Percentiles rank a stretch among this genome's conserved stretches.
Evolutionary conservation across 305 asterid species (phyloP).

Genomic region (Fraxinus greggii): DNA sequence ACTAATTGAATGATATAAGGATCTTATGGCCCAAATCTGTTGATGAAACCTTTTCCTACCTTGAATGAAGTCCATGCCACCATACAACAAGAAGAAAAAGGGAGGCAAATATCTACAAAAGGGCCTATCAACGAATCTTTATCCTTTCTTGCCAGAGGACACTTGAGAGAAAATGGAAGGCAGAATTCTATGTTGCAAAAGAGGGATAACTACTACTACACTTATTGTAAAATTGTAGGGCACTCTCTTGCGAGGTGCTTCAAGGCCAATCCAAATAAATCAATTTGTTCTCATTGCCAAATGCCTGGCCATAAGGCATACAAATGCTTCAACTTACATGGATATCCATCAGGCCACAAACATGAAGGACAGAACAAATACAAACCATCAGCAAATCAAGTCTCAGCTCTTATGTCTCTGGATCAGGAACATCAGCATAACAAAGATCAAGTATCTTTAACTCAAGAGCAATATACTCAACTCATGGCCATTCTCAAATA

Average conservation of each 20-base stretch:
- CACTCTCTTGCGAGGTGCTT: neutral
- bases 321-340: neutral
- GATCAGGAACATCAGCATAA: neutral
- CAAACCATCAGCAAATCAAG: neutral
- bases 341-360: neutral
- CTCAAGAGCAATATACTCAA: neutral
- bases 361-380: neutral
- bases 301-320: neutral
- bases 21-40: neutral
- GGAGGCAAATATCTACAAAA: neutral
- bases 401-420: neutral
- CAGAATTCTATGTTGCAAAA: neutral
- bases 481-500: neutral
- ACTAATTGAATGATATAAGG: neutral
- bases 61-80: neutral
- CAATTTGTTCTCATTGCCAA: neutral
- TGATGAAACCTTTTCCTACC: neutral
- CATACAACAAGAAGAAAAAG: neutral
- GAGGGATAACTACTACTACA: neutral
- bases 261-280: neutral
- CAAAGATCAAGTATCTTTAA: neutral
- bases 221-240: neutral
- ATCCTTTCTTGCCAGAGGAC: neutral
- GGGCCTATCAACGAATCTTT: too few species aligned
- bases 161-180: neutral